Base-by-base conservation (phyloP, 306 rosid species). In the Alnus rubra region DNA sequence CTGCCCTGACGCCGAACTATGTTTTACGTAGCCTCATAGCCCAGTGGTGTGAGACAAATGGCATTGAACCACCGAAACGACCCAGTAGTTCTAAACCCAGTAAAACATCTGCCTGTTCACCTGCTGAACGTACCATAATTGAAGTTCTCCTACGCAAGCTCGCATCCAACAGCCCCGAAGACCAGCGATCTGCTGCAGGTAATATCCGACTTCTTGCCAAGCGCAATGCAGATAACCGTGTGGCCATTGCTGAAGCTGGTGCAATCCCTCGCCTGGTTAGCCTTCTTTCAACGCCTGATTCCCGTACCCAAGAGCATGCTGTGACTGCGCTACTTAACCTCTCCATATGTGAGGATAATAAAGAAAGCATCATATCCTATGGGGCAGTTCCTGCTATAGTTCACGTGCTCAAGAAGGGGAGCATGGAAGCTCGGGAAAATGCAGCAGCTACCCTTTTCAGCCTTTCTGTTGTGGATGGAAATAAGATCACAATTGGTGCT, bases 341-440 rank as follows among this genome's bases (percentile, higher is more conserved):
- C 73, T 96, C 99, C 69, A 96, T 96, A 80, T 89, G 93, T 69
- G 98, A 96, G 79, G 88, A 88, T 59, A 96, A 96, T 83, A 96
- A 96, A 80, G 99, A 94, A 82, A 85, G 88, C 88, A 96, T 93
- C 39, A 87, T 91, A 59, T 84, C 93, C 54, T 88, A 83, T 39
- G 94, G 97, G 76, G 98, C 98, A 63, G 90, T 96, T 80, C 99
- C 98, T 55, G 99, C 96, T 55, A 93, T 96, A 62, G 97, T 96
- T 76, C 92, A 90, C 51, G 97, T 96, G 78, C 94, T 96, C 74
- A 93, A 84, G 85, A 89, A 89, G 73, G 99, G 98, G 71, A 92
- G 98, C 88, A 96, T 96, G 99, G 99, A 96, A 81, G 99, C 99
- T 5, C 93, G 98, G 75, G 99, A 96, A 84, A 96, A 96, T 72